phyloP scores from a whole-genome alignment of 805 yeast species.

The Myxozyma nipponensis region DNA sequence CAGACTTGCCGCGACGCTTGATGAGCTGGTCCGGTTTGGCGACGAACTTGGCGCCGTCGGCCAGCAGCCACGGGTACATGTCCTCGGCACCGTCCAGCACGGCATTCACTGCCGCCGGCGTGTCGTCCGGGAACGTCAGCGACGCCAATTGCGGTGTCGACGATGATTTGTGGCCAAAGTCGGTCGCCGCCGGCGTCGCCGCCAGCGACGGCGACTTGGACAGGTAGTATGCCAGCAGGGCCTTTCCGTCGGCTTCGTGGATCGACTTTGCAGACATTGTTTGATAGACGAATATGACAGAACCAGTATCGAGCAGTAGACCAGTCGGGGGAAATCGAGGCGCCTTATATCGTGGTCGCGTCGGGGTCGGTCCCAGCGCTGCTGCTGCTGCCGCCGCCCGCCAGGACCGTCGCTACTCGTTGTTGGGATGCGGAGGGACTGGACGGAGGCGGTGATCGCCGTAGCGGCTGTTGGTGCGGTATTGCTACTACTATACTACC shows the following conservation, averaged over 20 bases:
- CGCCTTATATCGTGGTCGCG: conserved; percentile 1
- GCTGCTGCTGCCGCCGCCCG: conserved; percentile 7
- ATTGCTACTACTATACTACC: no score
- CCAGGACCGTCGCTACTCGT: no score
- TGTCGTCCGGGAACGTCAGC: conserved; percentile 35
- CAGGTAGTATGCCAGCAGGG: conserved; percentile 42
- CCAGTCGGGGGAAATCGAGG: background rate
- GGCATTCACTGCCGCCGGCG: conserved; percentile 31
- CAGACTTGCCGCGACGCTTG: conserved; percentile 47
- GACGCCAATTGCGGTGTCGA: conserved; percentile 31
- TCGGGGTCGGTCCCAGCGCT: conserved; percentile 1
- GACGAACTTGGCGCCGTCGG: conserved; percentile 41
- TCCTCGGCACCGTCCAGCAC: conserved; percentile 38
- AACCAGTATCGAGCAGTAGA: no score
- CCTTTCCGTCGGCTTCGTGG: conserved; percentile 48
- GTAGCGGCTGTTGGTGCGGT: no score
- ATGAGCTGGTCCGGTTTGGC: conserved; percentile 48
- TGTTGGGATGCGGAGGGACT: no score
- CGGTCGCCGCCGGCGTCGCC: conserved; percentile 27
- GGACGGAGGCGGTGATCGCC: no score
- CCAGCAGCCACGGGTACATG: conserved; percentile 42
- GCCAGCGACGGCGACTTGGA: conserved; percentile 42
- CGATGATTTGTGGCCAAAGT: conserved; percentile 26
- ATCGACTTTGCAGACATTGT: conserved; percentile 45
- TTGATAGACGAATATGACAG: no score